Base-by-base conservation (phyloP, 495 filamentous ascomycete species). In the Talaromyces ruber region DNA sequence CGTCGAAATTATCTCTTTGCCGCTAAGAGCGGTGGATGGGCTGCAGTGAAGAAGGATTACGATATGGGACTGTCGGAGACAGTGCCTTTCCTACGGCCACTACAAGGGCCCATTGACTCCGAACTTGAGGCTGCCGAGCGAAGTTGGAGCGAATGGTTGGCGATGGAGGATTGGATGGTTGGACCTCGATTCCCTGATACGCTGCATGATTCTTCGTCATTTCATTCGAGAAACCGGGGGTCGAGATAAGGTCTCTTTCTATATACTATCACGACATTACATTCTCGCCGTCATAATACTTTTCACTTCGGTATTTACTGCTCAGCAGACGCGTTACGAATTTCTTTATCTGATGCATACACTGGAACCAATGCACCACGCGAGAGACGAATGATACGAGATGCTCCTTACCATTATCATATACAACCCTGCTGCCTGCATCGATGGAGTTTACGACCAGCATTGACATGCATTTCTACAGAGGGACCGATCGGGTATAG, bases 101-200 rank as follows among this genome's bases (percentile, higher is more conserved):
- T 97, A 30, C 86, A 89, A 68, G 81, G 84, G 47, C 85, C 89
- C 2, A 77, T 85, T 30, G 85, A 92, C 66, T 81, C 82, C 24
- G 94, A 98, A 77, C 93, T 98, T 64, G 85, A 90, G 63, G 81
- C 74, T 12, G 94, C 93, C 0, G 92, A 98, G 78, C 81, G 81
- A 64, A 86, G 78, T 61, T 96, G 90, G 89, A 90, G 86, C 67
- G 84, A 88, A 67, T 95, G 90, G 90, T 75, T 96, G 32, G 91
- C 90, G 8, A 95, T 96, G 90, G 90, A 96, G 72, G 91, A 96
- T 70, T 96, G 92, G 91, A 94, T 96, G 91, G 78, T 96, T 52
- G 92, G 90, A 14, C 79, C 83, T 3, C 75, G 83, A 63, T 82
- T 82, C 29, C 76, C 75, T 21, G 77, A 79, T 65, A 69, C 67